These are phyloP conservation scores for Alternaria sp. DNA, from an alignment of 2,329 filamentous ascomycete genomes.

Conservation along the genomic window DNA sequence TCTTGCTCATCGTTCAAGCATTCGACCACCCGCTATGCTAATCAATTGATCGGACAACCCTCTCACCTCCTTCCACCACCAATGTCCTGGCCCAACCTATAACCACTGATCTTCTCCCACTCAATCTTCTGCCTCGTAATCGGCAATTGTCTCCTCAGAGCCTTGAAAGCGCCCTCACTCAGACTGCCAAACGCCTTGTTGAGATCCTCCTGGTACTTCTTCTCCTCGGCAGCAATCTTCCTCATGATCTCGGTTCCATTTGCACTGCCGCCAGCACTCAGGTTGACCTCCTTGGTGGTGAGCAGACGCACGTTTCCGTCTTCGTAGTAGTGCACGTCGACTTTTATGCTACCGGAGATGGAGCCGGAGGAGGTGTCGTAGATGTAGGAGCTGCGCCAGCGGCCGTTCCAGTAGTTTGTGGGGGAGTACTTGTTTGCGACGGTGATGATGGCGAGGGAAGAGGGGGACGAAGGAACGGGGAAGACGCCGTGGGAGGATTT, in stretches of 20 bases:
- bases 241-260: slow-evolving; percentile 74
- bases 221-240: slow-evolving; percentile 81
- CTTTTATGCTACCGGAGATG: slow-evolving; percentile 82
- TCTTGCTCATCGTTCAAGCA: neutral
- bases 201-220: slow-evolving; percentile 94
- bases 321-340: slow-evolving; percentile 99
- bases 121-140: slow-evolving; percentile 99
- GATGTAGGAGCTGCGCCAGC: slow-evolving; percentile 90
- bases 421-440: slow-evolving; percentile 98
- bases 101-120: slow-evolving; percentile 97
- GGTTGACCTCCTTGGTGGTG: slow-evolving; percentile 79
- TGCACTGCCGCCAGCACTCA: slow-evolving; percentile 65
- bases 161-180: slow-evolving; percentile 96
- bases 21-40: neutral
- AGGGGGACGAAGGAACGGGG: slow-evolving; percentile 74
- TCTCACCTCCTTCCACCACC: slow-evolving; percentile 53
- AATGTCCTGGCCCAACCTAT: slow-evolving; percentile 68
- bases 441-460: slow-evolving; percentile 79
- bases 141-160: slow-evolving; percentile 87
- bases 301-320: slow-evolving; percentile 95
- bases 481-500: slow-evolving; percentile 83
- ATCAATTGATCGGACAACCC: neutral
- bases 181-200: slow-evolving; percentile 88
- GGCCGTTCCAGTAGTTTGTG: slow-evolving; percentile 98
- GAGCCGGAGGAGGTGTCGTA: slow-evolving; percentile 72